A percentile compares a stretch with the other conserved stretches of the same genome.
These are phyloP conservation scores for Chrysanthemum seticuspe DNA, from an alignment of 129 eudicot genomes.

Conservation along the genomic window DNA sequence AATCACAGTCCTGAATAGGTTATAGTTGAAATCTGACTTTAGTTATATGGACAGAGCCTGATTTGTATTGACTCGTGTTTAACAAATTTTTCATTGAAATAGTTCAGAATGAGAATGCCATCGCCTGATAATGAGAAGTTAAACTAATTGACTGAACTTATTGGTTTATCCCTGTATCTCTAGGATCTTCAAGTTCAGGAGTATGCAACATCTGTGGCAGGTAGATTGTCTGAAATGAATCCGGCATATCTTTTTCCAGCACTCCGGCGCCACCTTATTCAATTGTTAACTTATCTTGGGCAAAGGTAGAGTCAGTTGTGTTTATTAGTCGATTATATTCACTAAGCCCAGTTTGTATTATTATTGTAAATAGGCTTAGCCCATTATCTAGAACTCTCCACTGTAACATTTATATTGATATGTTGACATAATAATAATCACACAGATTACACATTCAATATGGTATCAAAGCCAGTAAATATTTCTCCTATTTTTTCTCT, in stretches of 20 bases:
- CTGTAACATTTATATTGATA: too few relatives aligned
- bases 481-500: too few relatives aligned
- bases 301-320: conserved; percentile 58
- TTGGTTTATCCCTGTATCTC: conserved; percentile 19
- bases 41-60: conserved; percentile 8
- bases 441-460: too few relatives aligned
- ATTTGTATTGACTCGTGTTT: conserved; percentile 11
- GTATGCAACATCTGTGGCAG: conserved; percentile 88
- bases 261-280: conserved; percentile 93
- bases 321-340: too few relatives aligned
- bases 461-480: too few relatives aligned
- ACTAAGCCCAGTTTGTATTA: too few relatives aligned
- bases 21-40: not conserved
- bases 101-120: conserved; percentile 11
- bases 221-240: conserved; percentile 92
- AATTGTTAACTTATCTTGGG: conserved; percentile 73
- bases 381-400: too few relatives aligned
- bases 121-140: conserved; percentile 1
- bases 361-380: too few relatives aligned
- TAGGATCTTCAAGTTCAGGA: conserved; percentile 94
- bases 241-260: conserved; percentile 99
- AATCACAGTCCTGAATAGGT: too few relatives aligned
- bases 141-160: conserved; percentile 15
- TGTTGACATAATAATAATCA: too few relatives aligned
- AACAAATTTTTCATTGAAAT: conserved; percentile 1